These are phyloP conservation scores for Cercospora janseana DNA, from an alignment of 2,329 filamentous ascomycete genomes.

Conservation along the genomic window DNA sequence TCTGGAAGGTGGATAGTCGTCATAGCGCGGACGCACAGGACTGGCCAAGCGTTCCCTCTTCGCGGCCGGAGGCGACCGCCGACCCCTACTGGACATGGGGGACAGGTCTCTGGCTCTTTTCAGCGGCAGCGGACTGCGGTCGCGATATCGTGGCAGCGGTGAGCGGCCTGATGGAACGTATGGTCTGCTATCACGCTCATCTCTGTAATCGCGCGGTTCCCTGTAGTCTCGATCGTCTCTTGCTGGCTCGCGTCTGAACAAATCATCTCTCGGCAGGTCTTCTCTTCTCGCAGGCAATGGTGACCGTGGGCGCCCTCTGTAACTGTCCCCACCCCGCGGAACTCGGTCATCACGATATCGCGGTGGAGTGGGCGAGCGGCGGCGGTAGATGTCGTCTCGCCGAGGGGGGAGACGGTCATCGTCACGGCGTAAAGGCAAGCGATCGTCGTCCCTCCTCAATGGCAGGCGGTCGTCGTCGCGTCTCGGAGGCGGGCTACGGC, in stretches of 20 bases:
- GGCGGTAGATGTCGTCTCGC: conserved; percentile 34
- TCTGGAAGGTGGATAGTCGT: conserved; percentile 46
- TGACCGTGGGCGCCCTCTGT: conserved; percentile 36
- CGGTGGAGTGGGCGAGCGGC: conserved; percentile 36
- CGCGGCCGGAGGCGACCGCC: conserved; percentile 43
- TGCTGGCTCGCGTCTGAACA: conserved; percentile 38
- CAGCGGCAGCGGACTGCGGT: conserved; percentile 45
- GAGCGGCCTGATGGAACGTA: conserved; percentile 36
- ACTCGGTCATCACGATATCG: conserved; percentile 30
- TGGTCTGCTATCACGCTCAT: conserved; percentile 31
- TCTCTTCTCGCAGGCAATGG: conserved; percentile 34
- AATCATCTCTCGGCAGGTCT: conserved; percentile 38
- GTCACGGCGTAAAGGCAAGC: conserved; percentile 12
- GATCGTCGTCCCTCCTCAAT: conserved; percentile 27
- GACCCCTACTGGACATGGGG: conserved; percentile 47
- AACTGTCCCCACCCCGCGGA: conserved; percentile 37
- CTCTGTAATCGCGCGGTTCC: conserved; percentile 34
- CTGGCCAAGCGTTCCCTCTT: conserved; percentile 43
- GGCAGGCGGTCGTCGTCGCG: conserved; percentile 19
- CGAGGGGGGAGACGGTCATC: conserved; percentile 29
- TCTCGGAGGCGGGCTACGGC: conserved; percentile 15
- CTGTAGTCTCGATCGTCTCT: conserved; percentile 33
- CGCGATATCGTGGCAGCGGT: conserved; percentile 42
- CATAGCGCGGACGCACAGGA: conserved; percentile 46
- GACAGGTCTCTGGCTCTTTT: conserved; percentile 49